phyloP scores from a whole-genome alignment of 352 stramenopile genomes.

The Pythium graminicola region DNA sequence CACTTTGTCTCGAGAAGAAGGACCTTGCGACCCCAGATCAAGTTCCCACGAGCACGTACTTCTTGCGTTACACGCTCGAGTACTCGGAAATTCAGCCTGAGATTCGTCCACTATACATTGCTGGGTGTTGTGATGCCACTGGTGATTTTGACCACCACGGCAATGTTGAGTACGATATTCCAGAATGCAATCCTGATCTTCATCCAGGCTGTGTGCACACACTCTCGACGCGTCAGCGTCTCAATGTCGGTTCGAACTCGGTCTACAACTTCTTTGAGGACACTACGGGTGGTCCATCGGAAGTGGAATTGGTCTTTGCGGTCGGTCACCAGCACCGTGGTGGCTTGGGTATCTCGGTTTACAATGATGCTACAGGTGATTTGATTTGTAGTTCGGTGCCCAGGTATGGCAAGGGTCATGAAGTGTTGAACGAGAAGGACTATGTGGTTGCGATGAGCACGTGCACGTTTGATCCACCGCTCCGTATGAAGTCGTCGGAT shows the following conservation, averaged over 20 bases:
- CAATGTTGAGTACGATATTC: conserved; percentile 78
- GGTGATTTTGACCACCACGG: conserved; percentile 51
- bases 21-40: conserved; percentile 28
- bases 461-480: conserved; percentile 66
- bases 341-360: conserved; percentile 64
- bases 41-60: conserved; percentile 38
- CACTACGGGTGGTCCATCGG: conserved; percentile 26
- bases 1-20: conserved; percentile 58
- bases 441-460: conserved; percentile 71
- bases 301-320: conserved; percentile 74
- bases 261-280: conserved; percentile 18
- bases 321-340: conserved; percentile 74
- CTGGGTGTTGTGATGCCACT: conserved; percentile 65
- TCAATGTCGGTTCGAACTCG: conserved; percentile 35
- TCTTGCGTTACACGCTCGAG: conserved; percentile 72
- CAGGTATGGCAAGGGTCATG: conserved; percentile 49
- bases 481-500: conserved; percentile 59
- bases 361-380: conserved; percentile 60
- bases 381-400: conserved; percentile 61
- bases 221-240: conserved; percentile 53
- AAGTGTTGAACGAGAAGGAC: conserved; percentile 58
- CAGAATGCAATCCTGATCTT: conserved; percentile 46
- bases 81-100: conserved; percentile 50
- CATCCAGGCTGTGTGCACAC: conserved; percentile 76
- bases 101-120: conserved; percentile 59